Percentiles rank a stretch among this genome's conserved stretches.
Evolutionary conservation across 768 basidiomycete species (phyloP).

Genomic region (Rubroboletus pulcherrimus): DNA sequence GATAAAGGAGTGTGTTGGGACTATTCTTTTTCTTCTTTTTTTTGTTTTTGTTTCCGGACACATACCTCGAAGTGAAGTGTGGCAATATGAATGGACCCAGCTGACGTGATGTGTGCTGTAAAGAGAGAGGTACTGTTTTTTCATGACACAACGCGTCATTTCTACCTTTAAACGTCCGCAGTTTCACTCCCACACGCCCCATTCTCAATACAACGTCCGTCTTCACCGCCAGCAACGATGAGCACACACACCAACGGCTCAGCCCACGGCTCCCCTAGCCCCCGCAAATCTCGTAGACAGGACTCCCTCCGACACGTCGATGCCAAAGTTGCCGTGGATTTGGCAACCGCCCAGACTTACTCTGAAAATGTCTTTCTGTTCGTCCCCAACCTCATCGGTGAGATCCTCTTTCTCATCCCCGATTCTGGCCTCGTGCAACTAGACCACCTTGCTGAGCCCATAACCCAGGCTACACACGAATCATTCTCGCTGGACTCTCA

Average conservation of each 20-base stretch:
- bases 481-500: constrained; percentile 85
- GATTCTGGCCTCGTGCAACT: not conserved
- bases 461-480: constrained; percentile 75
- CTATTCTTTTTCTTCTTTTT: not conserved
- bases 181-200: not conserved
- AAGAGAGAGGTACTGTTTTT: constrained; percentile 8
- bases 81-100: not conserved
- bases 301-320: constrained; percentile 69
- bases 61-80: not conserved
- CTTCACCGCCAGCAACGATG: constrained; percentile 18
- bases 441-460: not conserved
- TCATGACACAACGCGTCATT: constrained; percentile 16
- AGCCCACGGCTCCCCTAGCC: constrained; percentile 27
- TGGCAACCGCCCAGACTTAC: constrained; percentile 80
- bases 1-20: not conserved
- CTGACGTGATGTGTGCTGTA: constrained; percentile 21
- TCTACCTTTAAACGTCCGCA: not conserved
- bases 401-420: constrained; percentile 20
- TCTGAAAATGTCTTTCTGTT: constrained; percentile 98
- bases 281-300: constrained; percentile 39
- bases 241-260: constrained; percentile 24
- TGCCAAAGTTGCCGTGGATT: constrained; percentile 81
- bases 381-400: constrained; percentile 94
- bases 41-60: not conserved
- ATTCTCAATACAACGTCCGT: not conserved